Evolutionary conservation across 129 eudicot genomes (phyloP).

Genomic region (Kitagawia praeruptora): DNA sequence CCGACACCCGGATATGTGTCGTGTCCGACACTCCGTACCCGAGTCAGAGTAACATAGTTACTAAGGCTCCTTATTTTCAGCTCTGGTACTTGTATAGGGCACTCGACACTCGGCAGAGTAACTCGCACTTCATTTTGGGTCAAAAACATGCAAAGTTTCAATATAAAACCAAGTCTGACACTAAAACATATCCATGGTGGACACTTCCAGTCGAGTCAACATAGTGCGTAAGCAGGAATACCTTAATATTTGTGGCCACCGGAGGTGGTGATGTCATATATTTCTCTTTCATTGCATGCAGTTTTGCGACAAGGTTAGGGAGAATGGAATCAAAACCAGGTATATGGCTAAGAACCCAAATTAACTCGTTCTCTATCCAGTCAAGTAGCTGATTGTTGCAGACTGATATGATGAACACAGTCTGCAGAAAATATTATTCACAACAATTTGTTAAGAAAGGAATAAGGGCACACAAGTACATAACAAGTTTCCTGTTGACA

Average conservation of each 20-base stretch:
- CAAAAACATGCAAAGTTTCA: background rate
- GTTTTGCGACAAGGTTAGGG: constrained; percentile 55
- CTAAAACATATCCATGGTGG: background rate
- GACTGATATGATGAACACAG: constrained; percentile 72
- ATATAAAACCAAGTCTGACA: background rate
- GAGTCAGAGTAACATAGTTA: too few relatives aligned
- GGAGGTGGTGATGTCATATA: constrained; percentile 63
- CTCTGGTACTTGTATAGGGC: background rate
- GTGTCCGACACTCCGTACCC: too few relatives aligned
- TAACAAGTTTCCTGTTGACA: background rate
- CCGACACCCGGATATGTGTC: too few relatives aligned
- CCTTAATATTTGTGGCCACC: constrained; percentile 56
- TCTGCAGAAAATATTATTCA: constrained; percentile 35
- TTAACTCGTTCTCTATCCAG: constrained; percentile 82
- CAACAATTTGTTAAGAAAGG: background rate
- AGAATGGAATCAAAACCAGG: constrained; percentile 68
- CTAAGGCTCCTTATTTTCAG: background rate
- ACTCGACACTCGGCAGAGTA: background rate
- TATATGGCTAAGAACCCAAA: constrained; percentile 69
- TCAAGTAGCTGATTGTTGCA: constrained; percentile 95
- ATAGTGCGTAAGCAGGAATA: constrained; percentile 8
- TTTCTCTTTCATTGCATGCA: constrained; percentile 76
- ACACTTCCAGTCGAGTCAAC: background rate
- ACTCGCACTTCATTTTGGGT: background rate
- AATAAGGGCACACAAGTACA: background rate